phyloP scores from a whole-genome alignment of 2,329 filamentous ascomycete species.

The Myrmaecium sp. region DNA sequence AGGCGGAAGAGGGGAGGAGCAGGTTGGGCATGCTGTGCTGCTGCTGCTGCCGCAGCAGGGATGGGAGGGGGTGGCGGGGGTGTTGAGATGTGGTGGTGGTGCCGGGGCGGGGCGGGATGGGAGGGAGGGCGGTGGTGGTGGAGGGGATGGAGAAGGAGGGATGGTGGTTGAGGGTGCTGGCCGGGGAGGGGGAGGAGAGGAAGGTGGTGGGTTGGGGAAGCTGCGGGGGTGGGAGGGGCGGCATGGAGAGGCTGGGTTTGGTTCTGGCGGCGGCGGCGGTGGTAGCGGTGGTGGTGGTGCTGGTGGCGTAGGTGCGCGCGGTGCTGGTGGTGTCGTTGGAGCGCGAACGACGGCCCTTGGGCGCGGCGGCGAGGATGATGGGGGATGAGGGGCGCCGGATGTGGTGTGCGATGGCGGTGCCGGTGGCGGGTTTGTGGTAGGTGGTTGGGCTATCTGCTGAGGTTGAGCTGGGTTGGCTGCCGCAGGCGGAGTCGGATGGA shows the following conservation, averaged over 20 bases:
- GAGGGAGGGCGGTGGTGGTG: conserved; percentile 2
- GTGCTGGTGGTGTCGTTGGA: conserved; percentile 8
- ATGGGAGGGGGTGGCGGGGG: conserved; percentile 1
- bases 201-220: conserved; percentile 2
- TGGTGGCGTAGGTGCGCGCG: conserved; percentile 8
- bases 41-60: conserved; percentile 3
- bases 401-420: too few relatives aligned
- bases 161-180: background rate
- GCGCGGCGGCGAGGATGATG: background rate
- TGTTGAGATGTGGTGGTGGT: conserved; percentile 4
- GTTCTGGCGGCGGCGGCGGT: background rate
- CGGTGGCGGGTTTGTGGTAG: too few relatives aligned
- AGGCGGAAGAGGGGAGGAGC: conserved; percentile 1
- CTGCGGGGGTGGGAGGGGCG: background rate
- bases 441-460: too few relatives aligned
- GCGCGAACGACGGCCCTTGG: conserved; percentile 8
- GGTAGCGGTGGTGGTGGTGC: conserved; percentile 1
- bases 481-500: too few relatives aligned
- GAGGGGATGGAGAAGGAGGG: conserved; percentile 1
- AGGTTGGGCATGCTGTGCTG: conserved; percentile 3
- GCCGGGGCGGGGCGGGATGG: conserved; percentile 2
- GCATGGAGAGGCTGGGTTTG: conserved; percentile 1
- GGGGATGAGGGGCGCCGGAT: too few relatives aligned
- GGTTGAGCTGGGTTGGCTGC: too few relatives aligned
- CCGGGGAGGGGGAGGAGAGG: background rate